Conservation (phyloP, 768 basidiomycete genomes). For the Tylopilus plumbeoviolaceoides region DNA sequence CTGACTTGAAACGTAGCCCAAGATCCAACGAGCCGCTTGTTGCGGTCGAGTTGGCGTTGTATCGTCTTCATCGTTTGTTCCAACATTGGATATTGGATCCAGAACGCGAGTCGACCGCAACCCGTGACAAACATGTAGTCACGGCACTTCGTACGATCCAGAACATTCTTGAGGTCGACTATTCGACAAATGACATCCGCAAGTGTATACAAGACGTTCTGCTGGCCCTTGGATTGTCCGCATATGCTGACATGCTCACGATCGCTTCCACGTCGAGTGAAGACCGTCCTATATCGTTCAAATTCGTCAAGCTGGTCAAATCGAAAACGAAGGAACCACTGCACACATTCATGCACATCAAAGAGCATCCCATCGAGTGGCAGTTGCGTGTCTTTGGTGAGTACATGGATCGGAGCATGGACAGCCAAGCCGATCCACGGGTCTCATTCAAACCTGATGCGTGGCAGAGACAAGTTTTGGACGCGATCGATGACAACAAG, state of each 20-base stretch:
- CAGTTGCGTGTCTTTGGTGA: conserved; percentile 68
- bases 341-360: conserved; percentile 52
- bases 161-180: conserved; percentile 36
- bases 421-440: conserved; percentile 50
- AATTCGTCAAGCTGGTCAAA: conserved; percentile 52
- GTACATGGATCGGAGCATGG: conserved; percentile 72
- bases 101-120: conserved; percentile 31
- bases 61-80: conserved; percentile 49
- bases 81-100: conserved; percentile 48
- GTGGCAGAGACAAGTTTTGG: conserved; percentile 67
- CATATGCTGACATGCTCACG: conserved; percentile 30
- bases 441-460: conserved; percentile 65
- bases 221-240: conserved; percentile 44
- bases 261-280: conserved; percentile 9
- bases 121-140: conserved; percentile 45
- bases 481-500: conserved; percentile 53
- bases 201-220: conserved; percentile 40
- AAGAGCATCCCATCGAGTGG: conserved; percentile 57
- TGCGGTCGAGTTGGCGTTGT: conserved; percentile 50
- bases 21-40: conserved; percentile 41
- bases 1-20: conserved; percentile 43
- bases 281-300: conserved; percentile 41
- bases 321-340: conserved; percentile 38
- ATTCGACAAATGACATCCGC: conserved; percentile 27
- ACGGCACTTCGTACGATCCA: conserved; percentile 47